Base-by-base conservation (phyloP, 208 protist genomes). In the Leishmania arabica region DNA sequence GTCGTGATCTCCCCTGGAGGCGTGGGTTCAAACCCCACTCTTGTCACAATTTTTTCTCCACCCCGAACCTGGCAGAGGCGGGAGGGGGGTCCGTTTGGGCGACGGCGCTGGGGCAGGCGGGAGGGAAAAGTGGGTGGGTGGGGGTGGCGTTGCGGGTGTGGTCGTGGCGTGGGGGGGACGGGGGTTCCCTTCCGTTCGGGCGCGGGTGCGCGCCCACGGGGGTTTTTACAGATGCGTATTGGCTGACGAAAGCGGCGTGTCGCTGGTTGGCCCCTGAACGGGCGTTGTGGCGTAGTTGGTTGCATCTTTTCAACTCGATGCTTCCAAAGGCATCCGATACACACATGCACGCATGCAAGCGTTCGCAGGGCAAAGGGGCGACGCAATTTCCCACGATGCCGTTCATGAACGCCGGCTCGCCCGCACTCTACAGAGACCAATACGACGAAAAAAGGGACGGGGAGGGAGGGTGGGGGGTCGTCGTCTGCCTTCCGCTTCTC, bases 11-110 rank as follows among this genome's bases (percentile, higher is more conserved):
- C 84, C 84, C 84, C 84, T 87, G 84, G 84, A 87, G 84, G 84
- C 84, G 84, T 87, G 84, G 84, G 84, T 87, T 87, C 84, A 87
- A 87, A 87, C 84, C 84, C 84, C 84, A 87, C 84, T 87, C 84
- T 87, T 87, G 84, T 87, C 84, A 87, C 27, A 82, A 77, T 84
- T 87, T 87, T 84, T 79, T 1, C 51, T 0, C 51, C 51, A 0
- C 0, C 51, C 51, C 0, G 51, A 54, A 47, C 8, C 45, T 0
- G 9, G 8, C 0, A 0, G 45, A 6, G 11, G 51, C 51, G 3
- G 0, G 51, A 15, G 51, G 21, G 5, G 0, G 51, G 3, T 0
- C 51, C 11, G 0, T 54, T 54, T 0, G 51, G 0, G 15, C 2
- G 3, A 54, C 15, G 17, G 51, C 3, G 56, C 7, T n/a, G 56